Base-by-base conservation (phyloP, 345 rosid genomes). In the Arabidopsis suecica region DNA sequence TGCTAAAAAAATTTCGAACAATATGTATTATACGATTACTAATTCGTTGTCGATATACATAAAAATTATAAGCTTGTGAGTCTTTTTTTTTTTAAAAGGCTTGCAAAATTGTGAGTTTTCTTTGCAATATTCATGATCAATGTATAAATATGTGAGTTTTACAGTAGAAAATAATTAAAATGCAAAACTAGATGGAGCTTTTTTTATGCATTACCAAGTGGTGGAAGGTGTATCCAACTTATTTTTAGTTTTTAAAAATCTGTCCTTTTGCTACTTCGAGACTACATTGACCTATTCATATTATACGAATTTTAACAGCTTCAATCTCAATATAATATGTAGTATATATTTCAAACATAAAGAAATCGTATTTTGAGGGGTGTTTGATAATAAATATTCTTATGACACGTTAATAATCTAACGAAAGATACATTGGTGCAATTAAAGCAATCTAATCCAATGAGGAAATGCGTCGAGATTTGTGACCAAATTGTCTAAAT, bases 241-340 rank as follows among this genome's bases (percentile, higher is more conserved):
- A 28, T 28, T 28, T 23, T 28, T 28, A 28, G 32, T 28, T 28
- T 28, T 37, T 25, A 14, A 0, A 0, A 14, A 36, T 12, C 5
- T 9, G 9, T 30, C 25, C 14, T 64, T 41, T 64, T 33, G 30
- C 38, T 42, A 36, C 14, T 16, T 60, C 38, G 49, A 75, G 68
- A 61, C 74, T 75, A 49, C 68, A 48, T 68, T 75, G 79, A 67
- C 79, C 72, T 50, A 59, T 49, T 45, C 57, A 20, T 34, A 22
- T 55, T 32, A 33, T 20, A 73, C 34, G n/a, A 54, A 28, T 37
- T 9, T 6, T 38, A 12, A 20, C 11, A 61, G 49, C 18, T 25
- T 25, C 48, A 33, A 38, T 28, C 32, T 22, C 22, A 38, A 7
- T 42, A 14, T 65, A 45, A 58, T n/a, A 56, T 23, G 55, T 9